phyloP scores from a whole-genome alignment of 208 protist genomes.

The Acanthamoeba healyi region DNA sequence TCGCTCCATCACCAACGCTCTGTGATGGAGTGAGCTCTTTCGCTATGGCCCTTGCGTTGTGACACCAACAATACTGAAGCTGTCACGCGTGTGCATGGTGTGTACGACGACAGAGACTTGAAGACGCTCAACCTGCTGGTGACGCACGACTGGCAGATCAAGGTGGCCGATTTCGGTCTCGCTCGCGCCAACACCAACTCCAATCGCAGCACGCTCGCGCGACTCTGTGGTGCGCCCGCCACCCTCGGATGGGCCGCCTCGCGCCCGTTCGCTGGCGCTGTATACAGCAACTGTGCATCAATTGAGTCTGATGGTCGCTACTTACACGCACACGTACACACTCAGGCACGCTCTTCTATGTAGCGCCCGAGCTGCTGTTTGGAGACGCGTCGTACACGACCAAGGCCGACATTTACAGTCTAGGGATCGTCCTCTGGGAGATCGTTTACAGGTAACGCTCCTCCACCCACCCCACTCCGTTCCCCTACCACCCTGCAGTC shows the following conservation, averaged over 20 bases:
- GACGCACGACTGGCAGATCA: constrained; percentile 63
- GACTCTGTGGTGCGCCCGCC: constrained; percentile 1
- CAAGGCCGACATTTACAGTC: constrained; percentile 50
- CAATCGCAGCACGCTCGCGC: constrained; percentile 15
- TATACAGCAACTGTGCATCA: no score
- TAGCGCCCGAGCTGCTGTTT: constrained; percentile 9
- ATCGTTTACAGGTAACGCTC: constrained; percentile 28
- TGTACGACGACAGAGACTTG: background rate
- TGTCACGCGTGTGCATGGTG: no score
- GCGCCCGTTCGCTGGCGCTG: no score
- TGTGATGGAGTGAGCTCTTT: background rate
- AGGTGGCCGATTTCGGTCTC: constrained; percentile 66
- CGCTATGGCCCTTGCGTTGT: no score
- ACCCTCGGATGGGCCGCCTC: no score
- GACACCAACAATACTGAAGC: no score
- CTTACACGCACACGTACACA: background rate
- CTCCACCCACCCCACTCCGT: no score
- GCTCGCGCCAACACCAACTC: constrained; percentile 18
- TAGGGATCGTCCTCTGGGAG: constrained; percentile 60
- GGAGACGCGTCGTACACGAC: background rate
- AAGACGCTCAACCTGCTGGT: constrained; percentile 63
- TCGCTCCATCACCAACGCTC: background rate
- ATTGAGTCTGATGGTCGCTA: no score
- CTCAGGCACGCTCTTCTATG: constrained; percentile 23
- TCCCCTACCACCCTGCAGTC: no score